Conservation (phyloP, 139 green algal genomes). For the Klebsormidium nitens region DNA sequence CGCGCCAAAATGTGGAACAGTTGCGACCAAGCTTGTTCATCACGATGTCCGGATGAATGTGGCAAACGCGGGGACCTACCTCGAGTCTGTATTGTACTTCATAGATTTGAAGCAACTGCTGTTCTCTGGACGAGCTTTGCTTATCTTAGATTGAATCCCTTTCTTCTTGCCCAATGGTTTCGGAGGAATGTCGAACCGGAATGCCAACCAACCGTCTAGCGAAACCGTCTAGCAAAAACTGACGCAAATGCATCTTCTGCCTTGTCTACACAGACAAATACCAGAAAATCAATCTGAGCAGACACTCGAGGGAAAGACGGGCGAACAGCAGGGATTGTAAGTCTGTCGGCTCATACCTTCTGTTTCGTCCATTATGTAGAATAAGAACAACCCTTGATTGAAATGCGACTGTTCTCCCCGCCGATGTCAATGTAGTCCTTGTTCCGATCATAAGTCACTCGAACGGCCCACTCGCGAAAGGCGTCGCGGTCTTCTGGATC, state of each 20-base stretch:
- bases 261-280: not conserved
- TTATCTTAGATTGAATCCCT: too few species aligned
- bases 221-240: not conserved
- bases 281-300: not conserved
- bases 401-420: not conserved
- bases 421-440: not conserved
- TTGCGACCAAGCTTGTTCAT: too few species aligned
- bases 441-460: slow-evolving; percentile 15
- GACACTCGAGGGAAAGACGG: not conserved
- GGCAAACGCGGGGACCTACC: too few species aligned
- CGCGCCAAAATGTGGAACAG: too few species aligned
- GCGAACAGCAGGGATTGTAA: not conserved
- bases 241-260: not conserved
- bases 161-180: too few species aligned
- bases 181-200: too few species aligned
- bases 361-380: slow-evolving; percentile 37
- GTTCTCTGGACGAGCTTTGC: too few species aligned
- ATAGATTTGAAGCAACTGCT: too few species aligned
- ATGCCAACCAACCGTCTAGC: not conserved
- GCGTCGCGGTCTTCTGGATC: slow-evolving; percentile 12
- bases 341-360: not conserved
- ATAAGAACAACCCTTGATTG: slow-evolving; percentile 7
- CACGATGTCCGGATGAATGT: too few species aligned
- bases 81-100: too few species aligned
- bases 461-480: slow-evolving; percentile 52